Evolutionary conservation across 371 early-diverging fungal genomes (phyloP).

Genomic region (Fennellomyces sp.): DNA sequence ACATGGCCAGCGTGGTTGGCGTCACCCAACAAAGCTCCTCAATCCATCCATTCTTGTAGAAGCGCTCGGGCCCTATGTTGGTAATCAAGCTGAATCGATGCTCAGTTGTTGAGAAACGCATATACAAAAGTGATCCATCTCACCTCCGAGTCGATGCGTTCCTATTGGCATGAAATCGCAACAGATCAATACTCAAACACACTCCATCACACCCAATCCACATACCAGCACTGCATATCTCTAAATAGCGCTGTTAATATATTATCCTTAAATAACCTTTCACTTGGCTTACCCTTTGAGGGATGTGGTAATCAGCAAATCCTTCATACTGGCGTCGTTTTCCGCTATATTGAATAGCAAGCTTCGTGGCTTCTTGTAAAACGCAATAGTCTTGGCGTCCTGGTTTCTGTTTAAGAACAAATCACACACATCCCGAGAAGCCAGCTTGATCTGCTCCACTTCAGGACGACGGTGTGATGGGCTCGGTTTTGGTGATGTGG

Average conservation of each 20-base stretch:
- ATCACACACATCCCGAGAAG: conserved; percentile 16
- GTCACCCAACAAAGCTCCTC: conserved; percentile 43
- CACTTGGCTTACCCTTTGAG: conserved; percentile 26
- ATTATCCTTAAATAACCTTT: background rate
- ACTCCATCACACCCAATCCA: background rate
- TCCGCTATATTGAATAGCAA: conserved; percentile 31
- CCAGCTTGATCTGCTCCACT: background rate
- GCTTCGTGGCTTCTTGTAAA: conserved; percentile 33
- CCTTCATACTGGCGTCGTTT: conserved; percentile 8
- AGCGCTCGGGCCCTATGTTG: conserved; percentile 18
- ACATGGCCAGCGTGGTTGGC: conserved; percentile 26
- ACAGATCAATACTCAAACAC: background rate
- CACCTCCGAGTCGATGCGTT: conserved; percentile 19
- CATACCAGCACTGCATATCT: conserved; percentile 41
- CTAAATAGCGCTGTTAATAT: conserved; percentile 2
- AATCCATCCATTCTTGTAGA: conserved; percentile 31
- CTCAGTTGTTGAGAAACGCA: background rate
- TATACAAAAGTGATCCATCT: background rate
- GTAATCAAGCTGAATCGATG: conserved; percentile 15
- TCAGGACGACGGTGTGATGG: background rate
- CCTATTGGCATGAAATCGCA: conserved; percentile 8
- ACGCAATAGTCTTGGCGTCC: conserved; percentile 4
- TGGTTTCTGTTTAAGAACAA: conserved; percentile 12
- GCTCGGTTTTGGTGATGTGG: background rate
- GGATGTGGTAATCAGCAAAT: conserved; percentile 33